Evolutionary conservation across 2,329 filamentous ascomycete genomes (phyloP).

Genomic region (Colletotrichum echinochloae): DNA sequence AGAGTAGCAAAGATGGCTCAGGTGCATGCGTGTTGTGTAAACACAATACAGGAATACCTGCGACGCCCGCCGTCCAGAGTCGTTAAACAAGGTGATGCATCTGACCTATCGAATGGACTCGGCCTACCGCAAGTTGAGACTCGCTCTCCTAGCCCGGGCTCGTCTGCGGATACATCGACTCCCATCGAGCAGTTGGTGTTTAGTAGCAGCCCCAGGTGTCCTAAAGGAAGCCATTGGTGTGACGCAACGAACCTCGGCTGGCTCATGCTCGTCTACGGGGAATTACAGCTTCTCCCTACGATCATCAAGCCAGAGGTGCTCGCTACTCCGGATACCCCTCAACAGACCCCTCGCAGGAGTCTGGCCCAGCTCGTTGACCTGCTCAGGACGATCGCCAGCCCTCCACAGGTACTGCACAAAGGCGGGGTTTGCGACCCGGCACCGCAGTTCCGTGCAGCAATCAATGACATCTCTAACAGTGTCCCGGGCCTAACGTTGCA

Average conservation of each 20-base stretch:
- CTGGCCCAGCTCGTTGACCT: conserved; percentile 59
- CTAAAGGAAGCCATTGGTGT: conserved; percentile 62
- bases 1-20: conserved; percentile 64
- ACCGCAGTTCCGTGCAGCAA: conserved; percentile 58
- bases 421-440: conserved; percentile 63
- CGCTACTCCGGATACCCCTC: conserved; percentile 27
- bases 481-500: conserved; percentile 61
- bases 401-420: conserved; percentile 55
- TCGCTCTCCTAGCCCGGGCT: background rate
- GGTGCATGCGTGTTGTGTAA: conserved; percentile 59
- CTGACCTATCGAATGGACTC: background rate
- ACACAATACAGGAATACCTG: conserved; percentile 60
- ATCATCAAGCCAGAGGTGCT: conserved; percentile 51
- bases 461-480: conserved; percentile 65
- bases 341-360: conserved; percentile 51
- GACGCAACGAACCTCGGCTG: conserved; percentile 66
- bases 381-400: conserved; percentile 58
- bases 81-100: background rate
- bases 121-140: background rate
- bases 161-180: conserved; percentile 3
- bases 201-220: conserved; percentile 59
- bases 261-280: conserved; percentile 64
- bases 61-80: conserved; percentile 40
- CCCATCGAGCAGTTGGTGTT: conserved; percentile 46
- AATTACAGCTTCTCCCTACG: conserved; percentile 58